These are phyloP conservation scores for Colletotrichum sp. DNA, from an alignment of 2,329 filamentous ascomycete species.

Conservation along the genomic window DNA sequence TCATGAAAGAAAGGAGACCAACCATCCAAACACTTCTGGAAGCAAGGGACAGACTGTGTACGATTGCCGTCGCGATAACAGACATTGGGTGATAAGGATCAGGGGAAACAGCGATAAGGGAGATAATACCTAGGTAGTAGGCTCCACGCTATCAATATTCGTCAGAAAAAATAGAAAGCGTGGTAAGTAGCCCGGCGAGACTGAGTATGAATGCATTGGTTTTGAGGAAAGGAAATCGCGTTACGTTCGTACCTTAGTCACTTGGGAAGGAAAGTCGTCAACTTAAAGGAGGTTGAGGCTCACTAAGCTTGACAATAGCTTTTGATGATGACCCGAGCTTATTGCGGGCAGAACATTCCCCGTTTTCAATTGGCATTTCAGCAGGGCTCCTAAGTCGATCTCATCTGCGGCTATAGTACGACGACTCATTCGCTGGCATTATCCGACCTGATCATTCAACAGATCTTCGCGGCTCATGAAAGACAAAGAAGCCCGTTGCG, in stretches of 20 bases:
- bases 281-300: background rate
- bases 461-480: background rate
- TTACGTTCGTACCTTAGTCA: background rate
- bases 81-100: background rate
- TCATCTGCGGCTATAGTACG: accelerated
- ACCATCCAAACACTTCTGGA: background rate
- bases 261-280: background rate
- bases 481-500: background rate
- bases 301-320: background rate
- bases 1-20: background rate
- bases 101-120: background rate
- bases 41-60: background rate
- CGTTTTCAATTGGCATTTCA: background rate
- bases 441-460: accelerated
- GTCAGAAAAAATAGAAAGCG: background rate
- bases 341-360: background rate
- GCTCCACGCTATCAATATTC: accelerated
- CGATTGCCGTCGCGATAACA: background rate
- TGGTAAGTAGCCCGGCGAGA: background rate
- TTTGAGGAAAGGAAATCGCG: background rate
- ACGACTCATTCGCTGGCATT: background rate
- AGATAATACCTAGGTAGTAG: background rate
- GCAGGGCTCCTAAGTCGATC: accelerated
- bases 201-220: background rate
- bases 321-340: background rate